Percentiles rank a stretch among this genome's conserved stretches.
phyloP scores from a whole-genome alignment of 2,329 filamentous ascomycete species.

The Passalora sequoiae region DNA sequence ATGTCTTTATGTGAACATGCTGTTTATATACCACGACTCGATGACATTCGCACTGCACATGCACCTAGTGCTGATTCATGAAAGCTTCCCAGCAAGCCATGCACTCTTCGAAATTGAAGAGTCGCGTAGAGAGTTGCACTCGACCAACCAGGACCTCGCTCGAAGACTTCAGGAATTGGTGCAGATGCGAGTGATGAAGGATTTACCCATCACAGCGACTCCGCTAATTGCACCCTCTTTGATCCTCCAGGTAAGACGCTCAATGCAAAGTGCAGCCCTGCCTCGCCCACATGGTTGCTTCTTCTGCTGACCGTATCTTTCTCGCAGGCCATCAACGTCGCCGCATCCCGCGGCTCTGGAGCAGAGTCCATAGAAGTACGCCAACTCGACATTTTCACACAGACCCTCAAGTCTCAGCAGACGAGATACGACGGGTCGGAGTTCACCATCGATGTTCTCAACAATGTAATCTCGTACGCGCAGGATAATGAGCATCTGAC shows the following conservation, averaged over 20 bases:
- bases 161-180: conserved; percentile 8
- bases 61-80: conserved; percentile 6
- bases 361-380: conserved; percentile 6
- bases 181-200: conserved; percentile 7
- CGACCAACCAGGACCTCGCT: conserved; percentile 4
- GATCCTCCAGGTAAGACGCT: conserved; percentile 1
- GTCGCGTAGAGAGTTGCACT: not conserved
- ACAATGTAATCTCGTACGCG: conserved; percentile 9
- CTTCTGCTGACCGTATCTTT: too few relatives aligned
- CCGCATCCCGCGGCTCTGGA: conserved; percentile 3
- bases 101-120: conserved; percentile 7
- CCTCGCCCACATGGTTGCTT: not conserved
- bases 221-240: conserved; percentile 7
- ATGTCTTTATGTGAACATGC: conserved; percentile 11
- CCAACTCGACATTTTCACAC: conserved; percentile 11
- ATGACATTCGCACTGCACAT: conserved; percentile 7
- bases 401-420: conserved; percentile 3
- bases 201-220: conserved; percentile 11
- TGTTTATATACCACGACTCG: conserved; percentile 9
- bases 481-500: conserved; percentile 6
- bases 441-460: conserved; percentile 7
- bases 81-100: not conserved
- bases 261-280: not conserved
- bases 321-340: conserved; percentile 12
- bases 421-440: conserved; percentile 10